Evolutionary conservation across 2,329 filamentous ascomycete species (phyloP), one percentile per base, ranked within the genome.

Genomic region (Colletotrichum sp.): DNA sequence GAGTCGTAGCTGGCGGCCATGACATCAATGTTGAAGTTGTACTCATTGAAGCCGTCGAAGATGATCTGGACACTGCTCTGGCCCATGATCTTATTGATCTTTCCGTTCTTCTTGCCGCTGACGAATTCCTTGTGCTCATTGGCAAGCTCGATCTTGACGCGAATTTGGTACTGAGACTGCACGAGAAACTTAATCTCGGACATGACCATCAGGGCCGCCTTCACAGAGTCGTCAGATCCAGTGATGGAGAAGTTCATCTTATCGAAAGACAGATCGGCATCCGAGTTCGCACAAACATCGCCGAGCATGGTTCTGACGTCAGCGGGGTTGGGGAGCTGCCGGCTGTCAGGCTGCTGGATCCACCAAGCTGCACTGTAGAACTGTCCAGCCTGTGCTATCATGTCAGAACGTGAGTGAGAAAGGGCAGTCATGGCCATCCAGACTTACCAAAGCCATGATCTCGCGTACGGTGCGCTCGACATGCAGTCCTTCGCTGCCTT

Each of bases 41-140:
- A 99, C 87, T 99, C 97, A 85, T 98, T 98, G 89, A 99, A 99
- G 78, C 96, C 96, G 83, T 99, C 97, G 80, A 99, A 99, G 78
- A 99, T 96, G 82, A 99, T 99, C 86, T 99, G 97, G 15, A 99
- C 97, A 81, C 98, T 98, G 90, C 96, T 98, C 85, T 99, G 96
- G 28, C 96, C 97, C 97, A 99, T 99, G 82, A 99, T 99, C 90
- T 99, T 99, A 90, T 99, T 99, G 86, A 99, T 99, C 88, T 99
- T 99, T 85, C 97, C 97, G 81, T 99, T 99, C 89, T 99, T 99
- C 90, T 99, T 99, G 80, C 97, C 97, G 80, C 96, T 98, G 73
- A 99, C 97, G 83, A 99, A 99, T 83, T 99, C 97, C 86, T 99
- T 99, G 89, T 99, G 97, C 87, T 99, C 97, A 82, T 99, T 99